phyloP scores from a whole-genome alignment of 495 filamentous ascomycete species.

The Lasiosphaeris hirsuta region DNA sequence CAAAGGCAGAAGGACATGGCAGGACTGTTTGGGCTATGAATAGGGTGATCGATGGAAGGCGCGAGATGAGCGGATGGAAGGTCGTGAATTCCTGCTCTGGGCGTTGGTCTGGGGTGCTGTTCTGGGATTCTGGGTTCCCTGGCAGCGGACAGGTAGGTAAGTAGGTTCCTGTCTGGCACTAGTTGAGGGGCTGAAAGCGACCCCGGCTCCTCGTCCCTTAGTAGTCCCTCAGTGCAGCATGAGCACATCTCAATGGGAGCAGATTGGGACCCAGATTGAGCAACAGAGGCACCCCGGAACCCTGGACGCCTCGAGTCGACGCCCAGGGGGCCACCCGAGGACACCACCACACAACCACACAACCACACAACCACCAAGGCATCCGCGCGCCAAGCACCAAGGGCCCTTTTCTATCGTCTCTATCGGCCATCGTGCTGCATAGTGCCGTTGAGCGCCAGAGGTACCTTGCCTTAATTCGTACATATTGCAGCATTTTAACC shows the following conservation, averaged over 20 bases:
- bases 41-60: background rate
- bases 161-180: no score
- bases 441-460: background rate
- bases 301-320: constrained; percentile 11
- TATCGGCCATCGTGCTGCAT: background rate
- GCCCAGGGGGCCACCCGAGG: no score
- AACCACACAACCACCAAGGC: background rate
- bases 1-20: background rate
- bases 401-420: no score
- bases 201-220: constrained; percentile 5
- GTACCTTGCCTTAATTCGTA: background rate
- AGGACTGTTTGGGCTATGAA: constrained; percentile 8
- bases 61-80: no score
- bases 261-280: background rate
- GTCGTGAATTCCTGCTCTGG: no score
- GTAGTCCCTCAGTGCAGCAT: no score
- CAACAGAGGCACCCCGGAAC: constrained; percentile 22
- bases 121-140: no score
- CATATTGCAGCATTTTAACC: background rate
- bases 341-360: background rate
- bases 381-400: background rate
- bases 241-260: no score
- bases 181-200: constrained; percentile 18
- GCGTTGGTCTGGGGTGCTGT: no score
- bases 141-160: no score